Conservation (phyloP, 192 early-diverging fungal species). For the Coemansia nantahalensis region DNA sequence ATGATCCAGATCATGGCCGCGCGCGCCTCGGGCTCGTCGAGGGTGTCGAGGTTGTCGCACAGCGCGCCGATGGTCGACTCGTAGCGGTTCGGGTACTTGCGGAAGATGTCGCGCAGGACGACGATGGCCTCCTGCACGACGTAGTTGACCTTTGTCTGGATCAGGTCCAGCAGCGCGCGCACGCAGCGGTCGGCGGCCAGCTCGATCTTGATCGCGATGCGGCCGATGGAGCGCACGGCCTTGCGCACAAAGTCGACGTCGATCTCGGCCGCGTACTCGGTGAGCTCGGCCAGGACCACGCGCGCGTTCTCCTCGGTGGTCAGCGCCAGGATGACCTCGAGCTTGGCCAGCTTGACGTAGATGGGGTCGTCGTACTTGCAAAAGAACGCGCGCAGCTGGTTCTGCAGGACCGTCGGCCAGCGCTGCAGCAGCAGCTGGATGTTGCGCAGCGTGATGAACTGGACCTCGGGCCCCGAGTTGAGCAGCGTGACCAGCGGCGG, state of each 20-base stretch:
- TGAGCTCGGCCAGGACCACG: constrained; percentile 86
- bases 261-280: constrained; percentile 94
- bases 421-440: constrained; percentile 92
- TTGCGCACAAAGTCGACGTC: constrained; percentile 98
- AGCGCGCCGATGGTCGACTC: constrained; percentile 89
- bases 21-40: constrained; percentile 98
- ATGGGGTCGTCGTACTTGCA: constrained; percentile 99
- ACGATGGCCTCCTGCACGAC: constrained; percentile 98
- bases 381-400: constrained; percentile 98
- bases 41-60: constrained; percentile 92
- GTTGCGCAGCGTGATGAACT: constrained; percentile 96
- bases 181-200: constrained; percentile 83
- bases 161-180: constrained; percentile 80
- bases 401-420: constrained; percentile 83
- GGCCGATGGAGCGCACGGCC: constrained; percentile 94
- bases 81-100: constrained; percentile 97
- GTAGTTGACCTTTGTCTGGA: constrained; percentile 97
- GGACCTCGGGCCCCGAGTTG: constrained; percentile 86
- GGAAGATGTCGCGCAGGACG: constrained; percentile 98
- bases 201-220: constrained; percentile 96
- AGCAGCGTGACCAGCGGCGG: constrained; percentile 94
- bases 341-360: constrained; percentile 97
- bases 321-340: constrained; percentile 91
- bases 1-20: constrained; percentile 99
- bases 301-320: constrained; percentile 80